Evolutionary conservation across 176 grass and related monocot species (phyloP).

Genomic region (Musa itinerans): DNA sequence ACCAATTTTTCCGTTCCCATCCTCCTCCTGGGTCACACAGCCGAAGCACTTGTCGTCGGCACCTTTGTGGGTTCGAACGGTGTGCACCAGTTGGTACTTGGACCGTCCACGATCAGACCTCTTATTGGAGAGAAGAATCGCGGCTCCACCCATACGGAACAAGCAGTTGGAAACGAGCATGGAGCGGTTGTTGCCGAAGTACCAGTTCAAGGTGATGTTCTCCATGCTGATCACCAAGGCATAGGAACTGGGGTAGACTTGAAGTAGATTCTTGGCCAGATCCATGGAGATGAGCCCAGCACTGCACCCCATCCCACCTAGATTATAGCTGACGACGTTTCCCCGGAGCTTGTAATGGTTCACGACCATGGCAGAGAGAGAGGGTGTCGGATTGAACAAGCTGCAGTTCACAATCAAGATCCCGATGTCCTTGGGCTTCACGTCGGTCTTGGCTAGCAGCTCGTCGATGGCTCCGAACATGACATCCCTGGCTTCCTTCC

Average conservation of each 20-base stretch:
- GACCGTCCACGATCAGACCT: background rate
- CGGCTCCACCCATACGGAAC: constrained; percentile 3
- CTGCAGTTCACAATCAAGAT: constrained; percentile 10
- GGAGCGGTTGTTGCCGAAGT: constrained; percentile 3
- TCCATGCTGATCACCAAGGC: constrained; percentile 13
- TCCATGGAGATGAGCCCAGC: constrained; percentile 3
- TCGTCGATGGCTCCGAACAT: constrained; percentile 13
- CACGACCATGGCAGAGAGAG: constrained; percentile 7
- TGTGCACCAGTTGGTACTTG: constrained; percentile 14
- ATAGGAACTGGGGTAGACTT: background rate
- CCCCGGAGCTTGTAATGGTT: constrained; percentile 17
- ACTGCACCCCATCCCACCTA: constrained; percentile 6
- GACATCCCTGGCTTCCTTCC: background rate
- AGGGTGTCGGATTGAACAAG: constrained; percentile 11
- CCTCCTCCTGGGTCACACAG: constrained; percentile 11
- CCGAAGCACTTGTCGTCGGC: constrained; percentile 9
- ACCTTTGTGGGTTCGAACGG: constrained; percentile 6
- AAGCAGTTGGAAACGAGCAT: constrained; percentile 15
- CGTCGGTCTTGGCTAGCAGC: background rate
- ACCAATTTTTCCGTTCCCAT: background rate
- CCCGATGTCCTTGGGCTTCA: constrained; percentile 16
- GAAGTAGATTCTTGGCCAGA: constrained; percentile 9
- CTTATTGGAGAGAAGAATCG: constrained; percentile 10
- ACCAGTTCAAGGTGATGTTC: constrained; percentile 13
- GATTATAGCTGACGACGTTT: constrained; percentile 1